These are phyloP conservation scores for Axilococcus clingmanii DNA, from an alignment of 139 green algal genomes.

Conservation along the genomic window DNA sequence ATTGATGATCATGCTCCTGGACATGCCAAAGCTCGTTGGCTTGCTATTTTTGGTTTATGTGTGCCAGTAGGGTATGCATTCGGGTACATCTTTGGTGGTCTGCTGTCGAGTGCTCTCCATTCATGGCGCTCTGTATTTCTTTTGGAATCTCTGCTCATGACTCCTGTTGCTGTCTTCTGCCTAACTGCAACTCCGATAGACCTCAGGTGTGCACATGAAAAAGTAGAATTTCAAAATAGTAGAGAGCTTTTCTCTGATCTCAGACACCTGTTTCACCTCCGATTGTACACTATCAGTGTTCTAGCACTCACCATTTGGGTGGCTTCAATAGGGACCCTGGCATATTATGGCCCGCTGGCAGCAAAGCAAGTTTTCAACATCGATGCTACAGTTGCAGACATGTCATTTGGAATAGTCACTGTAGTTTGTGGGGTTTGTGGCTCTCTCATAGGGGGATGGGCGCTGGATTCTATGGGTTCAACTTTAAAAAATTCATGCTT, in stretches of 20 bases:
- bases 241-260: neutral
- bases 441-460: conserved; percentile 58
- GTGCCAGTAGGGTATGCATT: conserved; percentile 73
- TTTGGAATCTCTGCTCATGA: conserved; percentile 59
- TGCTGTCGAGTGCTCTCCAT: conserved; percentile 26
- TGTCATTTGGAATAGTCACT: conserved; percentile 80
- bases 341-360: conserved; percentile 69
- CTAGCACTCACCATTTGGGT: conserved; percentile 55
- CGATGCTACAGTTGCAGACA: conserved; percentile 45
- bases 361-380: conserved; percentile 49
- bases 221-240: neutral
- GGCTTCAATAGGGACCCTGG: conserved; percentile 71
- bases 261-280: conserved; percentile 1
- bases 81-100: conserved; percentile 78
- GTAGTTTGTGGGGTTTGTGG: conserved; percentile 73
- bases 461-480: conserved; percentile 66
- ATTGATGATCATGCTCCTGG: conserved; percentile 88
- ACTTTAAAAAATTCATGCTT: conserved; percentile 47
- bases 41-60: conserved; percentile 86
- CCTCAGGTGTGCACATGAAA: conserved; percentile 31
- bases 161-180: conserved; percentile 66
- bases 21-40: conserved; percentile 61
- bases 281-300: conserved; percentile 8
- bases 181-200: conserved; percentile 36
- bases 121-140: conserved; percentile 81